Evolutionary conservation across 139 green algal species (phyloP).

Genomic region (Chlamydomonas eustigma): DNA sequence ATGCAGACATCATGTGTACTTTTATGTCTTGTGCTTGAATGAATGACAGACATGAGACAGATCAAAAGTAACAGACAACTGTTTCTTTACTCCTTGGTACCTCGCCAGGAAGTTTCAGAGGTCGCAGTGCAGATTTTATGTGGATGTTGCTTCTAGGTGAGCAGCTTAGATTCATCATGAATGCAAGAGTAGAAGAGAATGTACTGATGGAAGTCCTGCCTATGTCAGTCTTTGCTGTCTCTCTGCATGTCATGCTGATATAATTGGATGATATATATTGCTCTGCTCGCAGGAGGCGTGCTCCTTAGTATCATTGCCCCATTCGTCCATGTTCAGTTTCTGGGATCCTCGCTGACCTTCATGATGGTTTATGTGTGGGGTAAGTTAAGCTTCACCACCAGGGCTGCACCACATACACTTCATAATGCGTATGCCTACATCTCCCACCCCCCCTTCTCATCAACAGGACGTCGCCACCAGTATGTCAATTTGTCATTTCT

Average conservation of each 20-base stretch:
- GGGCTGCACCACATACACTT: too few relatives aligned
- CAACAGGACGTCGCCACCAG: conserved; percentile 68
- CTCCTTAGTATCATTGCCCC: conserved; percentile 78
- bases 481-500: conserved; percentile 63
- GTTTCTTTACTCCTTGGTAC: too few relatives aligned
- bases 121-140: conserved; percentile 90
- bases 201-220: too few relatives aligned
- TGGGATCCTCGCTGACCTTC: conserved; percentile 94
- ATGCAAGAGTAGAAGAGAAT: too few relatives aligned
- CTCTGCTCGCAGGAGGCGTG: conserved; percentile 44
- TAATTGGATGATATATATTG: too few relatives aligned
- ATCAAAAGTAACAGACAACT: too few relatives aligned
- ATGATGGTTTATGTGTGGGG: conserved; percentile 99
- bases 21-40: not conserved
- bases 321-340: conserved; percentile 94
- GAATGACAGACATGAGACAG: too few relatives aligned
- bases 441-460: too few relatives aligned
- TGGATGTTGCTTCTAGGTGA: conserved; percentile 94
- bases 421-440: too few relatives aligned
- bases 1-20: not conserved
- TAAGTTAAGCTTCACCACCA: not conserved
- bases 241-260: too few relatives aligned
- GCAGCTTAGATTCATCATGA: not conserved
- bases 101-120: conserved; percentile 85
- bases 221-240: too few relatives aligned